A percentile compares a stretch with the other conserved stretches of the same genome.
Conservation (phyloP, 2,329 filamentous ascomycete genomes). For the Fusarium nurragi region DNA sequence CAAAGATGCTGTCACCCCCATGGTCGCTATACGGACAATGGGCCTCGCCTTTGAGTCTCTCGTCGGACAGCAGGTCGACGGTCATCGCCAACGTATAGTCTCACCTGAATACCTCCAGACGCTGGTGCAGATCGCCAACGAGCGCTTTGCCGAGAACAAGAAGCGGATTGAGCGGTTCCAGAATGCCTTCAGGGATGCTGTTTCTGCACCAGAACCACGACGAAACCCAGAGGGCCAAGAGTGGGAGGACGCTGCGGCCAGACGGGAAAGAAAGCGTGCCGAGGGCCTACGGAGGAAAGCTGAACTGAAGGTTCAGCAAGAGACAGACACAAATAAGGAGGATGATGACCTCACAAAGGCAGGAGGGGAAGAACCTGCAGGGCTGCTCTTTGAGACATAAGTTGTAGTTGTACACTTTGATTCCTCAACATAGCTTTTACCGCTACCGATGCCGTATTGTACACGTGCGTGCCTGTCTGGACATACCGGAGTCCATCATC, state of each 20-base stretch:
- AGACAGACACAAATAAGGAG: constrained; percentile 5
- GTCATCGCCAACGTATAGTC: constrained; percentile 62
- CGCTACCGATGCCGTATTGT: constrained; percentile 47
- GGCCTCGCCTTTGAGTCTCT: constrained; percentile 85
- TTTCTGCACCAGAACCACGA: constrained; percentile 40
- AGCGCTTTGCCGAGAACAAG: constrained; percentile 75
- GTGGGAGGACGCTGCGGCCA: constrained; percentile 65
- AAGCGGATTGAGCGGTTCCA: constrained; percentile 74
- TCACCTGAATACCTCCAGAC: constrained; percentile 72
- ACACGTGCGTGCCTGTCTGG: constrained; percentile 40
- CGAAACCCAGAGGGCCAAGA: constrained; percentile 51
- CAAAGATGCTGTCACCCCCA: constrained; percentile 62
- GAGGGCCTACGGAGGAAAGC: constrained; percentile 66
- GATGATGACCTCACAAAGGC: constrained; percentile 18
- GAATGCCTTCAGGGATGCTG: constrained; percentile 55
- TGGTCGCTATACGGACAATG: constrained; percentile 86
- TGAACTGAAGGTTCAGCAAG: constrained; percentile 48
- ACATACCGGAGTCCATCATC: constrained; percentile 22
- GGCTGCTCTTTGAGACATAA: constrained; percentile 37
- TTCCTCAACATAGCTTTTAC: constrained; percentile 47
- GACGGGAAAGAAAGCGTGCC: constrained; percentile 64
- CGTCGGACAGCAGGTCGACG: constrained; percentile 66
- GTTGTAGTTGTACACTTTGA: constrained; percentile 40
- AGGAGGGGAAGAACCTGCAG: constrained; percentile 34
- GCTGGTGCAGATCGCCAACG: constrained; percentile 76